Evolutionary conservation across 73 alveolate genomes (phyloP), one percentile per base, ranked within the genome.

Genomic region (Symbiodinium pilosum): DNA sequence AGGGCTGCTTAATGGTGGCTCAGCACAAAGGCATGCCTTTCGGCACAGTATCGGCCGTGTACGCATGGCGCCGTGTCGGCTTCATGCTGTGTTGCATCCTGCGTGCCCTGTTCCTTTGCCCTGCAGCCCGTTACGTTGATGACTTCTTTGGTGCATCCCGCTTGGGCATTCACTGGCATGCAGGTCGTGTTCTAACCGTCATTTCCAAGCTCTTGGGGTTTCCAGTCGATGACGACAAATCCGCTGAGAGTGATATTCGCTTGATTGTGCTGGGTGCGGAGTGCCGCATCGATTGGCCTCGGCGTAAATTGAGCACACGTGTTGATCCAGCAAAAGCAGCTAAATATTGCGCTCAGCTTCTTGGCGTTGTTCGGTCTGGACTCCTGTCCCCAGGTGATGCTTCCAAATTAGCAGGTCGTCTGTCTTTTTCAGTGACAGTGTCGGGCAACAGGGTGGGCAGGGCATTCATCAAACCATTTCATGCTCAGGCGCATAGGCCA

Each of bases 21-120:
- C 95, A 88, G 44, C 95, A 88, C 77, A 9, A 1, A 4, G 95
- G 95, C 43, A 88, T 88, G 95, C 95, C 95, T 0, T 88, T 87
- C 30, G 94, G 94, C 43, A 59, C 94, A 26, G 51, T 87, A 28
- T 87, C 94, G 18, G 84, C 85, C 16, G 94, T 87, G 4, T 64
- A 88, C 42, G 95, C 73, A 1, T 88, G 95, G 95, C 95, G 64
- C 54, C 85, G 95, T 11, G 95, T 88, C 8, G 95, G 95, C 16
- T n/a, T 38, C 73, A 28, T 56, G 86, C 26, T 42, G 73, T 64
- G 59, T 9, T 5, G 14, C 41, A 24, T 87, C n/a, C 28, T 68
- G 73, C 44, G 14, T 30, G 64, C 44, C 30, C 16, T 88, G 20
- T 88, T 56, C 71, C 32, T 51, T 24, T 52, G 44, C 28, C 95